These are phyloP conservation scores for Russula vinacea DNA, from an alignment of 768 basidiomycete genomes.

Conservation along the genomic window DNA sequence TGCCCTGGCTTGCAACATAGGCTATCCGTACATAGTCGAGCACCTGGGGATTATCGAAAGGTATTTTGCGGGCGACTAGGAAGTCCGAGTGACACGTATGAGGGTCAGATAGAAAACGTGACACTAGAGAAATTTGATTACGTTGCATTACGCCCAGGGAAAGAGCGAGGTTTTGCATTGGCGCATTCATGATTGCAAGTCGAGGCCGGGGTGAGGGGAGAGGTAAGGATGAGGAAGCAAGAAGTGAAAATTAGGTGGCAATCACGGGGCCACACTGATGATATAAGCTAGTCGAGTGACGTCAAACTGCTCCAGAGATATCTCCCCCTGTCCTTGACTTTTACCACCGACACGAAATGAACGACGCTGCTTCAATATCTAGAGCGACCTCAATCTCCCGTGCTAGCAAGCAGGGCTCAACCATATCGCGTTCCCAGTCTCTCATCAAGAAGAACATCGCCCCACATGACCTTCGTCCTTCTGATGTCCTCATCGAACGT, in stretches of 20 bases:
- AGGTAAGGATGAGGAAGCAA: no score
- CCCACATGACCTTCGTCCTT: conserved; percentile 84
- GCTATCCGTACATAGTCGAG: conserved; percentile 80
- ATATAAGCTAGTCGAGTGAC: conserved; percentile 3
- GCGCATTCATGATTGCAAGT: conserved; percentile 23
- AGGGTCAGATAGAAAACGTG: conserved; percentile 9
- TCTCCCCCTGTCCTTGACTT: not conserved
- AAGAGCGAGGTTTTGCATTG: conserved; percentile 63
- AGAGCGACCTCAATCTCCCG: conserved; percentile 72
- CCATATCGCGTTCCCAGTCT: conserved; percentile 74
- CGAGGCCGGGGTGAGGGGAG: not conserved
- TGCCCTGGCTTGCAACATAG: conserved; percentile 71
- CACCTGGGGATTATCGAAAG: conserved; percentile 83
- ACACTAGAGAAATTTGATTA: conserved; percentile 35
- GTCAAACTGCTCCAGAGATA: not conserved
- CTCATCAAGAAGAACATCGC: conserved; percentile 95
- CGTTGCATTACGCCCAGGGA: conserved; percentile 94
- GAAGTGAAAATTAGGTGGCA: not conserved
- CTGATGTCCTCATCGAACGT: conserved; percentile 94
- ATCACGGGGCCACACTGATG: not conserved
- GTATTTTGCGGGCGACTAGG: conserved; percentile 83
- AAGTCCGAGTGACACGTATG: conserved; percentile 22
- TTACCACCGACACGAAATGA: conserved; percentile 33
- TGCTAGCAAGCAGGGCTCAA: conserved; percentile 60
- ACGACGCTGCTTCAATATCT: conserved; percentile 54